Conservation (phyloP, 2,329 filamentous ascomycete genomes). For the Trichophyton simii region DNA sequence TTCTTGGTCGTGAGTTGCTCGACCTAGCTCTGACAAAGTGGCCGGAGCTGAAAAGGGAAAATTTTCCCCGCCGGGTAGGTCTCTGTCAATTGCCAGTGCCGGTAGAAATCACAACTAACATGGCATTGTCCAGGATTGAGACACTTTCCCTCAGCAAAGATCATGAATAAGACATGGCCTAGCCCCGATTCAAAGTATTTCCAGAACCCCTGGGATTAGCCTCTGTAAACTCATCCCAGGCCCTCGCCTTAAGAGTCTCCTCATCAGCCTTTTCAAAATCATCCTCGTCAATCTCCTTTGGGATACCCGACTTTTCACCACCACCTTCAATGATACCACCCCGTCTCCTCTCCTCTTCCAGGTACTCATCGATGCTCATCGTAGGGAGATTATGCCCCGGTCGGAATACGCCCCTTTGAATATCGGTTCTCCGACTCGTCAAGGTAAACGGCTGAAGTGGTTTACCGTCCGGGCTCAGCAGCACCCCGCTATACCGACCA, state of each 20-base stretch:
- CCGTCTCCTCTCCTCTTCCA: conserved; percentile 74
- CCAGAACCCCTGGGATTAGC: conserved; percentile 60
- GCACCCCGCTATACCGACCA: conserved; percentile 48
- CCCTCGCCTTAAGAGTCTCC: conserved; percentile 83
- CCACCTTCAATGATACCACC: conserved; percentile 88
- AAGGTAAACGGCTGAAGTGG: conserved; percentile 86
- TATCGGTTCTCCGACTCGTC: conserved; percentile 59
- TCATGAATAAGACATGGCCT: conserved; percentile 9
- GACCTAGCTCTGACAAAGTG: conserved; percentile 12
- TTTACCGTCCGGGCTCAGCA: conserved; percentile 67
- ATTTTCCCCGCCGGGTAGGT: conserved; percentile 9
- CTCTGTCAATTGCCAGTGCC: neutral
- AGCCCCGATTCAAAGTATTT: conserved; percentile 39
- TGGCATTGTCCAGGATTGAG: neutral
- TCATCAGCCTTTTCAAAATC: conserved; percentile 74
- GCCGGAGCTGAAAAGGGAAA: conserved; percentile 14
- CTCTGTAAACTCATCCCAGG: conserved; percentile 92
- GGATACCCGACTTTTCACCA: conserved; percentile 57
- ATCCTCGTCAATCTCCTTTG: conserved; percentile 73
- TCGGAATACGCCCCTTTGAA: conserved; percentile 72
- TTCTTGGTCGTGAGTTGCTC: conserved; percentile 13
- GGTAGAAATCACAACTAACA: neutral
- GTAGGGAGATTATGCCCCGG: conserved; percentile 88
- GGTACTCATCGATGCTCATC: conserved; percentile 95
- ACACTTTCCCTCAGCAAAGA: neutral